Base-by-base conservation (phyloP, 306 rosid genomes). In the Heteromeles arbutifolia region DNA sequence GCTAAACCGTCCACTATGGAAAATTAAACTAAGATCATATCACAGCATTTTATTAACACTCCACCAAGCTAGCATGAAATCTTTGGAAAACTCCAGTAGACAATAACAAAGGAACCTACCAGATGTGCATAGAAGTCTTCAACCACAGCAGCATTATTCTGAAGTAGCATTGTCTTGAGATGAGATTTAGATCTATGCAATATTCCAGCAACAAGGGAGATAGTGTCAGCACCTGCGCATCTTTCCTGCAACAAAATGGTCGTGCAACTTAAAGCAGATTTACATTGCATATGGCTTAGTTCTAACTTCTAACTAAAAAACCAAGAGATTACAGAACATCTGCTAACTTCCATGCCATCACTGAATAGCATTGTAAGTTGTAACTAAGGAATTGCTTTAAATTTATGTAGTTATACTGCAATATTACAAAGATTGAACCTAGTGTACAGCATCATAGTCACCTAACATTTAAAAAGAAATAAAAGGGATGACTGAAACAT, bases 121-220 rank as follows among this genome's bases (percentile, higher is more conserved):
- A 96, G 84, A 81, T 96, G 90, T 75, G 67, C 85, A 82, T 83
- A 92, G 78, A 96, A 96, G 85, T 96, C 97, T 86, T 96, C 99
- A 69, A 92, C 92, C 70, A 86, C 85, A 80, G 96, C 86, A 78
- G 87, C 86, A 74, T 89, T 92, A 84, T 85, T 90, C 85, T 84
- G 95, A 84, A 90, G 90, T 74, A 96, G 93, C 97, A 95, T 90
- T 77, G 90, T 85, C 62, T 92, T 96, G 72, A 95, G 91, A 82
- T 89, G 97, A 71, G 93, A 83, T 86, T 96, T 96, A 71, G 98
- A 90, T 84, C 93, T 86, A 75, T 90, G 87, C 87, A 96, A 82
- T 77, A 92, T 88, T 83, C 78, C 90, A 79, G 96, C 91, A 80
- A 92, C 95, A 70, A 89, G 89, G 70, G 87, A 87, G 74, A 90